phyloP scores from a whole-genome alignment of 2,329 filamentous ascomycete species.

The Penicillium sp. region DNA sequence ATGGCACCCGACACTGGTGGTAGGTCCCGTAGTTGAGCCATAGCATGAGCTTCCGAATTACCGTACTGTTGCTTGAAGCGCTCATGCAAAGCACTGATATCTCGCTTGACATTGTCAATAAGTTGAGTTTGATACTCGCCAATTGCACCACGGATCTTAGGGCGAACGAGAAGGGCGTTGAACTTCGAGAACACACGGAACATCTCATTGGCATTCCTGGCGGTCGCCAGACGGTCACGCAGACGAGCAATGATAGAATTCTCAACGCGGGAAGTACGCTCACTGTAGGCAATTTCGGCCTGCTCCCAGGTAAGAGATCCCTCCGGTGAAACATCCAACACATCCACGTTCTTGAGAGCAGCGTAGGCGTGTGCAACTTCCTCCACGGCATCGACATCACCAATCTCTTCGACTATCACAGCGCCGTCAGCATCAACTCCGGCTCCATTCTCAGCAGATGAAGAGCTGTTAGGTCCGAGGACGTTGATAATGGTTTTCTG shows the following conservation, averaged over 20 bases:
- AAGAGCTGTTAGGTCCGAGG: slow-evolving; percentile 71
- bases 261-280: slow-evolving; percentile 93
- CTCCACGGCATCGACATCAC: slow-evolving; percentile 93
- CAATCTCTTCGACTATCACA: slow-evolving; percentile 86
- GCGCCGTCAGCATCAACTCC: slow-evolving; percentile 56
- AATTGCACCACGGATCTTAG: slow-evolving; percentile 98
- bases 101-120: slow-evolving; percentile 96
- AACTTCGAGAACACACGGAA: slow-evolving; percentile 99
- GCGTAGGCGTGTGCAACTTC: slow-evolving; percentile 95
- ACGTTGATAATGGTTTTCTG: slow-evolving; percentile 96
- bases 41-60: slow-evolving; percentile 94
- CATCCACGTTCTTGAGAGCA: slow-evolving; percentile 88
- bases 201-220: slow-evolving; percentile 98
- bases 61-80: slow-evolving; percentile 99
- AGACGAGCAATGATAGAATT: slow-evolving; percentile 97
- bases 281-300: slow-evolving; percentile 94
- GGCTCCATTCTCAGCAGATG: slow-evolving; percentile 50
- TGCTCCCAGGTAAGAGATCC: slow-evolving; percentile 91
- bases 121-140: slow-evolving; percentile 97
- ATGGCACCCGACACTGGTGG: slow-evolving; percentile 96
- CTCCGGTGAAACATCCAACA: slow-evolving; percentile 86
- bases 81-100: slow-evolving; percentile 89
- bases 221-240: slow-evolving; percentile 87
- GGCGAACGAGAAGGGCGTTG: slow-evolving; percentile 95
- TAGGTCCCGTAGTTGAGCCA: slow-evolving; percentile 94